phyloP scores from a whole-genome alignment of 768 basidiomycete species.

The Saitozyma sp. region DNA sequence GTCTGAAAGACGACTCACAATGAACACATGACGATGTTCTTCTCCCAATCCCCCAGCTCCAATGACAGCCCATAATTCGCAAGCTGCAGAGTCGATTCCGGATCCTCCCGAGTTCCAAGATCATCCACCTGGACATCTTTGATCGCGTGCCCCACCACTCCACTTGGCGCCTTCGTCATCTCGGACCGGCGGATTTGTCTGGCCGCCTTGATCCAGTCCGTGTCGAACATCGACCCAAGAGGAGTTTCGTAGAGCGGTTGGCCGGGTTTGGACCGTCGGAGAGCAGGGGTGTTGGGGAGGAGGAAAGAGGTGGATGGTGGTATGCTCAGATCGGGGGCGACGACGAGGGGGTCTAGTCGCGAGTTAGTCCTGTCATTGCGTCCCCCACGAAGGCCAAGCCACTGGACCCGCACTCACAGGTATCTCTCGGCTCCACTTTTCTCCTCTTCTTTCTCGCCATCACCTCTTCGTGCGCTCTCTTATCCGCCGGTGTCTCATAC shows the following conservation, averaged over 20 bases:
- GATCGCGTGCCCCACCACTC: slow-evolving; percentile 6
- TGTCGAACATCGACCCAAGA: slow-evolving; percentile 33
- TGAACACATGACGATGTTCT: slow-evolving; percentile 42
- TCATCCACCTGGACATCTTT: not conserved
- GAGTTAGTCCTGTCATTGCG: not conserved
- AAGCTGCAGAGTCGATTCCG: not conserved
- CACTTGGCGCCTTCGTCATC: slow-evolving; percentile 28
- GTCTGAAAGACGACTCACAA: slow-evolving; percentile 18
- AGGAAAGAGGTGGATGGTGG: slow-evolving; percentile 18
- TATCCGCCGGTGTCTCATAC: slow-evolving; percentile 39
- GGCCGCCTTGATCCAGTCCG: slow-evolving; percentile 33
- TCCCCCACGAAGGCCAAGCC: not conserved
- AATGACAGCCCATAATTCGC: slow-evolving; percentile 7
- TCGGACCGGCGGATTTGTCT: slow-evolving; percentile 13
- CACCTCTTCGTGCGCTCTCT: slow-evolving; percentile 3
- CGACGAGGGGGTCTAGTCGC: slow-evolving; percentile 17
- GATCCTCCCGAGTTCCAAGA: slow-evolving; percentile 1
- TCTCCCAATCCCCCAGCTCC: slow-evolving; percentile 48
- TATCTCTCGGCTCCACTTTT: slow-evolving; percentile 18
- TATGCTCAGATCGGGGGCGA: slow-evolving; percentile 11
- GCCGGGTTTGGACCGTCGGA: slow-evolving; percentile 4
- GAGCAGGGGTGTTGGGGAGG: slow-evolving; percentile 12
- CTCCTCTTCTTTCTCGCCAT: slow-evolving; percentile 29
- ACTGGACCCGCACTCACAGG: slow-evolving; percentile 20
- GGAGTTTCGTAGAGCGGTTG: slow-evolving; percentile 27